Evolutionary conservation across 305 asterid genomes (phyloP), one percentile per base, ranked within the genome.

Genomic region (Fraxinus albicans): DNA sequence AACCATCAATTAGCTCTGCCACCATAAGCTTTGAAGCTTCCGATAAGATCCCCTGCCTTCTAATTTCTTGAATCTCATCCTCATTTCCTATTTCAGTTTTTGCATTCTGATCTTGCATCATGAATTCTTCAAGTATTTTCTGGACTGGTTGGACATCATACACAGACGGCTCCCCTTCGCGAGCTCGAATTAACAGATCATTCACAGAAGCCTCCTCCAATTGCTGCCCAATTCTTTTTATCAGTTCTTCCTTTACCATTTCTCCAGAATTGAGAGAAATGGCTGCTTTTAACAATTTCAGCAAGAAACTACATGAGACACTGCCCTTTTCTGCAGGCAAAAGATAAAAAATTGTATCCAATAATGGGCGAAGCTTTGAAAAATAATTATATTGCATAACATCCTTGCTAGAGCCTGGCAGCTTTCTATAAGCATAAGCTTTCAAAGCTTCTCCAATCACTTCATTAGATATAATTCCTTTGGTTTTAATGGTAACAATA

Each of bases 21-120:
- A 94, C 99, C 95, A 96, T 96, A 83, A 96, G 91, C 89, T 94
- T 96, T 5, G 99, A 94, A 74, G 99, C 99, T 89, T 96, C 99
- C 0, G 97, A 92, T 50, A 96, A 88, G 76, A 96, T 91, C 85
- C 99, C 98, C 0, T 94, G 97, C 87, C 35, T 89, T 77, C 88
- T 80, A 77, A 88, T 88, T 85, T 90, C 95, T 84, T 86, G 96
- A 87, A 92, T 90, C 84, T 92, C 97, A 6, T 87, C 86, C 3
- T 83, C 84, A 34, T 91, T 86, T 77, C 88, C 96, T 44, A 83
- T 55, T 53, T 88, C 91, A 25, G 77, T 80, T 60, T 86, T 92
- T 12, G 84, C 84, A 55, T 85, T 88, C 80, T 76, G 85, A 85
- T 94, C 95, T 69, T 91, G 93, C 53, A 82, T 85, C 85, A 74